Base-by-base conservation (phyloP, 2,329 filamentous ascomycete species). In the Huntiella savannae region DNA sequence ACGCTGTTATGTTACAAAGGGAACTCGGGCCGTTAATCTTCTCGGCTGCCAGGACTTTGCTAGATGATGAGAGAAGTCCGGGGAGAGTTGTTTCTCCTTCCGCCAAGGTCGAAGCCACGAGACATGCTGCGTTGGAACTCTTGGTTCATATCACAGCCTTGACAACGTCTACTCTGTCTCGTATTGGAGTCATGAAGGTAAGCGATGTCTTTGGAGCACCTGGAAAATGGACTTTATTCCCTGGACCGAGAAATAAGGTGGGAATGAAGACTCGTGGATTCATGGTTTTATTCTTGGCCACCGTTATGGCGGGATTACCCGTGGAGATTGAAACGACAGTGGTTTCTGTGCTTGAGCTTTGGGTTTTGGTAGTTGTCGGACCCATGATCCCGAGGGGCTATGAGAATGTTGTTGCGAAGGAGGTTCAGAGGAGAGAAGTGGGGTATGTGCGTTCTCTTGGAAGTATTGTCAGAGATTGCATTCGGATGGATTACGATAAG, bases 311-410 rank as follows among this genome's bases (percentile, higher is more conserved):
- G 46, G 58, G 65, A 41, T 60, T 61, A 5, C 55, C 70, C 15
- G 60, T 66, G 33, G 64, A 70, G 44, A 68, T 72, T 49, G 60
- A 60, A 49, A 60, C 69, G 35, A 54, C 68, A 2, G 63, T 60
- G 1, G 59, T 63, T n/a, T 65, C 62, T 6, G 54, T 69, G 7
- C 57, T 68, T 4, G 66, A 70, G 36, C 56, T 75, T n/a, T 76
- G 74, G 67, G 53, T 71, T 37, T 54, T 68, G 15, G 63, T 66
- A 5, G 59, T 77, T 40, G 63, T 67, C 37, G 72, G 71, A 52
- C 71, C 74, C 4, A 54, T 16, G 17, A 28, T 58, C 36, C 63
- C 60, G 16, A 51, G 73, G 11, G 60, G 56, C 4, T 70, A 70
- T 51, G 70, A 75, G 53, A 64, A 65, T 49, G 60, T 62, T 16